Evolutionary conservation across 2,329 filamentous ascomycete genomes (phyloP), one percentile per base, ranked within the genome.

Genomic region (Epichloe uncinata): DNA sequence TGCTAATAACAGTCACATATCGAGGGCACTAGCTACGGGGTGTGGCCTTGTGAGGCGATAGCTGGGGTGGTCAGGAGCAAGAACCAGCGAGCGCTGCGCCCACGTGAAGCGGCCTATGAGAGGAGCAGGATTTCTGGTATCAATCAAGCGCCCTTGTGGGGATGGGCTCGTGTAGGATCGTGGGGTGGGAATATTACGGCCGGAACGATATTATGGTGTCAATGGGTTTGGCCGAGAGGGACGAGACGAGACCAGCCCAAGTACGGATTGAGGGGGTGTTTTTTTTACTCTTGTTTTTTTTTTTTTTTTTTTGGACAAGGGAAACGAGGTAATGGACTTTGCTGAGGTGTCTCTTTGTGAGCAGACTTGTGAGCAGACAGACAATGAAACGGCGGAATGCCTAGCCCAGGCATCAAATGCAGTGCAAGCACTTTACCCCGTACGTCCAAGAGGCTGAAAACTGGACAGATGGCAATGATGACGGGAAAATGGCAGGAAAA

Each of bases 41-140:
- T 18, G 45, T 36, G 42, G 42, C 26, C 37, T 46, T 35, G 43
- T 47, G 48, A 46, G 48, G 43, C 48, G 48, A 36, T 35, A 40
- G 40, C 49, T 5, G 36, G 45, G 37, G 42, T 51, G 45, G 50
- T 52, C 46, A 49, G 47, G 34, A 49, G 50, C 43, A 22, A 36
- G 43, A 41, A 22, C 15, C 42, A 34, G 18, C 26, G 15, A 30
- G 42, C 33, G 42, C 33, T 46, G 42, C 42, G 50, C 47, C 46
- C 50, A 52, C 50, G 50, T 52, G 50, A 52, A 47, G 50, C 47
- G 33, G 34, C 36, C 34, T 45, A 49, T 49, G 36, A 43, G 35
- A 46, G 33, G 16, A 36, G 22, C 33, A 40, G 40, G 20, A 34
- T 16, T n/a, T 20, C 18, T 38, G 34, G 13, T 11, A 18, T 20